A percentile compares a stretch with the other conserved stretches of the same genome.
These are phyloP conservation scores for Diaporthe humulicola DNA, from an alignment of 2,329 filamentous ascomycete genomes.

Conservation along the genomic window DNA sequence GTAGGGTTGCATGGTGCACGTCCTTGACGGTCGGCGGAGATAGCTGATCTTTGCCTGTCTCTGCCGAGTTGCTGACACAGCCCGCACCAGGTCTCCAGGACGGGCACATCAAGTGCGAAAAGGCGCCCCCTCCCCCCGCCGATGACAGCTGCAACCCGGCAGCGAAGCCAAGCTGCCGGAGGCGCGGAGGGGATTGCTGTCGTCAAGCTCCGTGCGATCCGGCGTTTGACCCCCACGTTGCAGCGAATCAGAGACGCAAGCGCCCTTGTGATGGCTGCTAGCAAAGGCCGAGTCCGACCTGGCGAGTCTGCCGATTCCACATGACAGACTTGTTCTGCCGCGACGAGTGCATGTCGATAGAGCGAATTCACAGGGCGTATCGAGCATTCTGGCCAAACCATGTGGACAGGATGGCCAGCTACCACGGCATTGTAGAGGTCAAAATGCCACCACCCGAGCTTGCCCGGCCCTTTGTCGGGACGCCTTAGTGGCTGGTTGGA, in stretches of 20 bases:
- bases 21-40: conserved; percentile 9
- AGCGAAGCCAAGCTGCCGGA: background rate
- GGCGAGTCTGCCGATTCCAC: conserved; percentile 1
- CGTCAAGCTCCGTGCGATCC: conserved; percentile 29
- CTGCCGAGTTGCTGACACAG: conserved; percentile 21
- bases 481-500: background rate
- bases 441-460: background rate
- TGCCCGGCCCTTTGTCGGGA: background rate
- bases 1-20: conserved; percentile 20
- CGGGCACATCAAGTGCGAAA: background rate
- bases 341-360: background rate
- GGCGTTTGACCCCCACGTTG: background rate
- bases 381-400: background rate
- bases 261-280: background rate
- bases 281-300: conserved; percentile 15
- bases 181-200: background rate
- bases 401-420: background rate
- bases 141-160: conserved; percentile 5
- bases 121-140: background rate
- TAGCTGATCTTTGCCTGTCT: conserved; percentile 13
- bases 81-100: background rate
- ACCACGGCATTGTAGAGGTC: background rate
- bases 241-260: conserved; percentile 23
- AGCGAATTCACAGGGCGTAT: background rate
- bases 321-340: background rate